These are phyloP conservation scores for Clonostachys solani DNA, from an alignment of 2,329 filamentous ascomycete species.

Conservation along the genomic window DNA sequence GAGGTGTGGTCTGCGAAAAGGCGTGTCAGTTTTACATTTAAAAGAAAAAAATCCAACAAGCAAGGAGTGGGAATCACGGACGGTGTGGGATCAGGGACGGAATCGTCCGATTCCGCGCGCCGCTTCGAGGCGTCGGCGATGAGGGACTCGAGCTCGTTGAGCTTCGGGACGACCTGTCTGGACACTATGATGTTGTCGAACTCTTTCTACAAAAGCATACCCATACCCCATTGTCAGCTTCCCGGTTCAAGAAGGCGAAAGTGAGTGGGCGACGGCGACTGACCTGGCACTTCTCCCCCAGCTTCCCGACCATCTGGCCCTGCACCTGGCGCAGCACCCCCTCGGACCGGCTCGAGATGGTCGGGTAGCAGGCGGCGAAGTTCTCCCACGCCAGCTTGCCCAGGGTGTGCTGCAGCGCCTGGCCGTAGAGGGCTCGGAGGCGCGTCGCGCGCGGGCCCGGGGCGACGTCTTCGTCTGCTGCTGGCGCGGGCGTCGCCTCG, in stretches of 20 bases:
- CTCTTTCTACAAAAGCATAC: conserved; percentile 33
- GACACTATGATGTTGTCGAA: conserved; percentile 50
- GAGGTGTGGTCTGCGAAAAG: conserved; percentile 42
- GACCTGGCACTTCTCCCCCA: conserved; percentile 43
- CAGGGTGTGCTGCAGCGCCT: conserved; percentile 49
- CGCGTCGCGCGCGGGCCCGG: conserved; percentile 54
- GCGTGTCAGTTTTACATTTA: not conserved
- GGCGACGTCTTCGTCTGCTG: conserved; percentile 9
- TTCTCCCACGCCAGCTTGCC: conserved; percentile 50
- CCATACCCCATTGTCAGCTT: not conserved
- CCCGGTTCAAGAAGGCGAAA: not conserved
- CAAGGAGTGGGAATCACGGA: too few species aligned
- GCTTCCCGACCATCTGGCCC: conserved; percentile 50
- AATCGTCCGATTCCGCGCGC: conserved; percentile 16
- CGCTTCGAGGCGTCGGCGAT: conserved; percentile 43
- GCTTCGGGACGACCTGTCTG: conserved; percentile 47
- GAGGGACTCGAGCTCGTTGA: conserved; percentile 56
- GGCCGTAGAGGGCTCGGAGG: conserved; percentile 48
- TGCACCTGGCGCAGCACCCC: conserved; percentile 50
- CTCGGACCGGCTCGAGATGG: conserved; percentile 46
- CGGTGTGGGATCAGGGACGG: too few species aligned
- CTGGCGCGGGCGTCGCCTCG: too few species aligned
- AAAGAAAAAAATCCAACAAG: too few species aligned
- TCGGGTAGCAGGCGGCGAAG: conserved; percentile 59
- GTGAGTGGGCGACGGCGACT: conserved; percentile 9